These are phyloP conservation scores for Russula virescens DNA, from an alignment of 768 basidiomycete species.

Conservation along the genomic window DNA sequence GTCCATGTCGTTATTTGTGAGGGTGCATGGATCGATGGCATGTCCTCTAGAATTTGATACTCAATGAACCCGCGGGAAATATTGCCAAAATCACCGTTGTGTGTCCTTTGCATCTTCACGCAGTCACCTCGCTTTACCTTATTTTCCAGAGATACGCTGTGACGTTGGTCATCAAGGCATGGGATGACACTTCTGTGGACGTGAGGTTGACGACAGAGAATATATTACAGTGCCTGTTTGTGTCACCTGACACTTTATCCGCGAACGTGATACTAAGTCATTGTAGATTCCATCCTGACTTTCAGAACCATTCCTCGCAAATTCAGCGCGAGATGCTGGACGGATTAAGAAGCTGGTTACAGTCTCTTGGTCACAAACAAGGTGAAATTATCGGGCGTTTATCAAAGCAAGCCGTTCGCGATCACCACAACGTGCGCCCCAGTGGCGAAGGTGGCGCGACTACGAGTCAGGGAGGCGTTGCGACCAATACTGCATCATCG, in stretches of 20 bases:
- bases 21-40: conserved; percentile 15
- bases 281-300: conserved; percentile 77
- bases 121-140: background rate
- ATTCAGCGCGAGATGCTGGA: conserved; percentile 75
- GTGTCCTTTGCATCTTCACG: conserved; percentile 23
- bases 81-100: conserved; percentile 67
- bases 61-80: conserved; percentile 79
- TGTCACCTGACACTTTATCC: background rate
- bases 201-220: conserved; percentile 55
- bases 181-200: conserved; percentile 67
- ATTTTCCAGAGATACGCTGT: conserved; percentile 52
- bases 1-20: conserved; percentile 29
- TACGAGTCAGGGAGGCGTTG: conserved; percentile 43
- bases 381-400: conserved; percentile 50
- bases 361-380: conserved; percentile 44
- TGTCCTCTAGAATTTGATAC: conserved; percentile 55
- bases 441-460: conserved; percentile 47
- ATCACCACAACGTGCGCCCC: conserved; percentile 64
- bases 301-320: conserved; percentile 55
- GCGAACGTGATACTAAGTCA: background rate
- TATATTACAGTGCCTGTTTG: conserved; percentile 60
- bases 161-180: conserved; percentile 65
- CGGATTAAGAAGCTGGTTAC: conserved; percentile 58
- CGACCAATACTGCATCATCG: conserved; percentile 42
- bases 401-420: conserved; percentile 58